phyloP scores from a whole-genome alignment of 1,284 basidiomycete species.

The Blastosporella zonata region DNA sequence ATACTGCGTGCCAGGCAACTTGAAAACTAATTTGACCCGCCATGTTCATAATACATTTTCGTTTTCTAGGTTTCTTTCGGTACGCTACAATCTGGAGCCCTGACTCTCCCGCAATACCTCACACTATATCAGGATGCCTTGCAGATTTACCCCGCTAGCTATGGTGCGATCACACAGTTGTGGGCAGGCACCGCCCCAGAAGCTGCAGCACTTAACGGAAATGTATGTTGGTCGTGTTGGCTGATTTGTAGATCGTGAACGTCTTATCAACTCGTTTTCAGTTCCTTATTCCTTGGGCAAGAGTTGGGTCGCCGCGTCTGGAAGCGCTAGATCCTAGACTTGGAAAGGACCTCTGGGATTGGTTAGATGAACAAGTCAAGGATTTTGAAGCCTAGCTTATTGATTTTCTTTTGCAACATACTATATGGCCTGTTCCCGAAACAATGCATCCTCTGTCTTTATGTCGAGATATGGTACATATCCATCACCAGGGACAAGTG shows the following conservation, averaged over 20 bases:
- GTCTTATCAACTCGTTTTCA: too few species aligned
- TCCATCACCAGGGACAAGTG: background rate
- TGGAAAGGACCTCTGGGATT: constrained; percentile 35
- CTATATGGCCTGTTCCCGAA: too few species aligned
- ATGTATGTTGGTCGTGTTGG: too few species aligned
- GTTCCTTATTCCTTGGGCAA: constrained; percentile 51
- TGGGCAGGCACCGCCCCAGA: too few species aligned
- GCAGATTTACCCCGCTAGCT: constrained; percentile 25
- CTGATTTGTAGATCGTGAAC: too few species aligned
- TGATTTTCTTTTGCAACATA: too few species aligned
- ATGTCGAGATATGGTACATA: background rate
- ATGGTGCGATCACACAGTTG: too few species aligned
- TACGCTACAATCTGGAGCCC: constrained; percentile 5
- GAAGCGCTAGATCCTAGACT: constrained; percentile 34
- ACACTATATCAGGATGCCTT: constrained; percentile 18
- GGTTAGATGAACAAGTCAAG: constrained; percentile 38
- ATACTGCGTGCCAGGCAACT: too few species aligned
- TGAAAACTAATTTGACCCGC: too few species aligned
- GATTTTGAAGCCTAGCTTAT: background rate
- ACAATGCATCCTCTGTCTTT: too few species aligned
- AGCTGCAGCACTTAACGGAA: constrained; percentile 35
- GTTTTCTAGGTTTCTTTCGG: too few species aligned
- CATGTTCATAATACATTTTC: too few species aligned
- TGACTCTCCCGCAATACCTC: constrained; percentile 33
- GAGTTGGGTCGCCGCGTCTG: constrained; percentile 28